Evolutionary conservation across 2,329 filamentous ascomycete species (phyloP).

Genomic region (Talaromyces sp.): DNA sequence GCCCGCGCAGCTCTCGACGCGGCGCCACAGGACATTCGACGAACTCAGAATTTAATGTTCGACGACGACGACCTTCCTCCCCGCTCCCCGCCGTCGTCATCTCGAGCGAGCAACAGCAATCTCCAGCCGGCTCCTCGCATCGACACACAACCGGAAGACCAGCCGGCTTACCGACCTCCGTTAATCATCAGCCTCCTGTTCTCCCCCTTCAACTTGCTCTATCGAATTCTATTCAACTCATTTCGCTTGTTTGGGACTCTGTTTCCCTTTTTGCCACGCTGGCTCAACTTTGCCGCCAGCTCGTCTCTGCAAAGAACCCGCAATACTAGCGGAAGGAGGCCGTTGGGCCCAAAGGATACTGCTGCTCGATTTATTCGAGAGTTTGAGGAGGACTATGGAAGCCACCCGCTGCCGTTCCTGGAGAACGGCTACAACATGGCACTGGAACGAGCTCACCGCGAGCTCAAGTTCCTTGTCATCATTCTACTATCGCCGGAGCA

Average conservation of each 20-base stretch:
- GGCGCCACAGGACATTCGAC: conserved; percentile 59
- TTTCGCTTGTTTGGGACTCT: conserved; percentile 73
- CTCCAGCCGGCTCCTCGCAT: conserved; percentile 76
- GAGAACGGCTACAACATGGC: conserved; percentile 91
- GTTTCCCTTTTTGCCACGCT: conserved; percentile 72
- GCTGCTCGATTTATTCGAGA: conserved; percentile 85
- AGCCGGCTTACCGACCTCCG: conserved; percentile 65
- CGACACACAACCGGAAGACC: conserved; percentile 66
- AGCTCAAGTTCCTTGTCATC: conserved; percentile 87
- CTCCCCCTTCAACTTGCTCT: conserved; percentile 75
- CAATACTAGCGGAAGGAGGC: conserved; percentile 65
- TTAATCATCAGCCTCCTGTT: conserved; percentile 74
- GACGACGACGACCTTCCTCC: conserved; percentile 32
- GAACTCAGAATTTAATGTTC: conserved; percentile 66
- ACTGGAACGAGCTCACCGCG: conserved; percentile 81
- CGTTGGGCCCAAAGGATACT: conserved; percentile 79
- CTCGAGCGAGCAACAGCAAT: conserved; percentile 27
- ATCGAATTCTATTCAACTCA: conserved; percentile 61
- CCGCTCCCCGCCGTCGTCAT: conserved; percentile 23
- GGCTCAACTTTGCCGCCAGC: conserved; percentile 44
- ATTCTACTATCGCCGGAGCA: conserved; percentile 88
- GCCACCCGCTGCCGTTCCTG: conserved; percentile 63
- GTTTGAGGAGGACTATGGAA: conserved; percentile 89
- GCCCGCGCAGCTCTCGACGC: conserved; percentile 64
- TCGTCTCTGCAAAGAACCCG: conserved; percentile 39